Evolutionary conservation across 257 asterid genomes (phyloP).

Genomic region (Solanum virginianum): DNA sequence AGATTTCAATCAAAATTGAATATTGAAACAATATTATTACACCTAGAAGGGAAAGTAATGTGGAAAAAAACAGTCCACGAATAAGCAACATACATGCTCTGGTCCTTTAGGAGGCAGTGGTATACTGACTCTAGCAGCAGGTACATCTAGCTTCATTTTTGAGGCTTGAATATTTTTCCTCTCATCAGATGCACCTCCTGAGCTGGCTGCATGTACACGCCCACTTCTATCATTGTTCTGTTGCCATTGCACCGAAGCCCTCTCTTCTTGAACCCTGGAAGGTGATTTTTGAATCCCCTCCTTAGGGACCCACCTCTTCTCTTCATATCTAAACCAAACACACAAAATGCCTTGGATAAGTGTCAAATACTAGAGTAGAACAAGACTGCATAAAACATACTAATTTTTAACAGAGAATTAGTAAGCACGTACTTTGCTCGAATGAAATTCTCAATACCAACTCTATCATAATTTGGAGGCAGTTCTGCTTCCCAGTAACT

Average conservation of each 20-base stretch:
- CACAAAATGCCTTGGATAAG: slow-evolving; percentile 6
- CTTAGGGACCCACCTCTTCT: slow-evolving; percentile 84
- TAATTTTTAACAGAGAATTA: not conserved
- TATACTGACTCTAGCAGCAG: slow-evolving; percentile 39
- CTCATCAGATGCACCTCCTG: slow-evolving; percentile 39
- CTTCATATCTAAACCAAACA: slow-evolving; percentile 62
- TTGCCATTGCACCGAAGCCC: slow-evolving; percentile 48
- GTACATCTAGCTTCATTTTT: slow-evolving; percentile 26
- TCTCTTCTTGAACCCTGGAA: slow-evolving; percentile 45
- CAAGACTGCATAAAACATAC: not conserved
- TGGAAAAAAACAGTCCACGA: not conserved
- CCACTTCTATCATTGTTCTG: slow-evolving; percentile 54
- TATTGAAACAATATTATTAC: not conserved
- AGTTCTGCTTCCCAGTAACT: slow-evolving; percentile 97
- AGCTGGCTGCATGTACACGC: slow-evolving; percentile 31
- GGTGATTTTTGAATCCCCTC: slow-evolving; percentile 64
- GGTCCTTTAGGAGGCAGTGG: slow-evolving; percentile 64
- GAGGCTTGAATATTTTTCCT: slow-evolving; percentile 33
- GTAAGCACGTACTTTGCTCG: slow-evolving; percentile 79
- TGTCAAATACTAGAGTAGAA: slow-evolving; percentile 3
- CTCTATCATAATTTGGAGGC: slow-evolving; percentile 97
- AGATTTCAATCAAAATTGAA: not conserved
- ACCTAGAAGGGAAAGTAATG: not conserved
- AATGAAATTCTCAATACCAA: slow-evolving; percentile 97
- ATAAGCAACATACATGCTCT: slow-evolving; percentile 43